These are phyloP conservation scores for Rickenella mellea DNA, from an alignment of 768 basidiomycete species.

Conservation along the genomic window DNA sequence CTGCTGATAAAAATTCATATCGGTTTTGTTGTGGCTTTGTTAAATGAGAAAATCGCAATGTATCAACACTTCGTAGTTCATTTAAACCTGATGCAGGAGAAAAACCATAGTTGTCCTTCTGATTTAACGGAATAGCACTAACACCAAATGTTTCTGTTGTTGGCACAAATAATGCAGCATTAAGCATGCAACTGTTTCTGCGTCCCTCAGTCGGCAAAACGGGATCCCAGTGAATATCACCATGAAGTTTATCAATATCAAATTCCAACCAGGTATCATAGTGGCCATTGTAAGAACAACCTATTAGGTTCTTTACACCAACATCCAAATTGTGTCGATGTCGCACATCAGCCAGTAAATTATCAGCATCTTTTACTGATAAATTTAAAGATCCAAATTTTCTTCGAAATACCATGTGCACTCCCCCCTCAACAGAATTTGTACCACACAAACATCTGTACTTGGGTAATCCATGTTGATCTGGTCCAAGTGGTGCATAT, in stretches of 20 bases:
- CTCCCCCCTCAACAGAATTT: conserved; percentile 16
- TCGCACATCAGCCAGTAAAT: conserved; percentile 11
- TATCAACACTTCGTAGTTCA: too few species aligned
- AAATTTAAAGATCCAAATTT: conserved; percentile 17
- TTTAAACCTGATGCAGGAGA: too few species aligned
- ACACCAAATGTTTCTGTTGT: conserved; percentile 8
- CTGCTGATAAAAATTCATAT: too few species aligned
- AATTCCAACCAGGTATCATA: conserved; percentile 18
- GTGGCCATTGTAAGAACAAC: conserved; percentile 14
- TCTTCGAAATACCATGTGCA: conserved; percentile 11
- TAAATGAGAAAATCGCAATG: too few species aligned
- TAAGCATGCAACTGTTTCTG: conserved; percentile 7
- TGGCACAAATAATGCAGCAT: conserved; percentile 6
- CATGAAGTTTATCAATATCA: too few species aligned
- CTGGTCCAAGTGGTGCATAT: conserved; percentile 7
- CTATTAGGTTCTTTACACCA: conserved; percentile 14
- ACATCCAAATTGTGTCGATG: conserved; percentile 10
- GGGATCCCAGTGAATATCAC: conserved; percentile 13
- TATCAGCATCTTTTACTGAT: conserved; percentile 12
- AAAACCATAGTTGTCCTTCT: too few species aligned
- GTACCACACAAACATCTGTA: conserved; percentile 13
- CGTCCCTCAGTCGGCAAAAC: conserved; percentile 1
- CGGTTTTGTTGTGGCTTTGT: too few species aligned
- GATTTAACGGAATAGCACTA: conserved; percentile 14
- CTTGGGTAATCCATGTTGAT: conserved; percentile 10